Conservation (phyloP, 257 asterid species). For the Ocimum tenuiflorum region DNA sequence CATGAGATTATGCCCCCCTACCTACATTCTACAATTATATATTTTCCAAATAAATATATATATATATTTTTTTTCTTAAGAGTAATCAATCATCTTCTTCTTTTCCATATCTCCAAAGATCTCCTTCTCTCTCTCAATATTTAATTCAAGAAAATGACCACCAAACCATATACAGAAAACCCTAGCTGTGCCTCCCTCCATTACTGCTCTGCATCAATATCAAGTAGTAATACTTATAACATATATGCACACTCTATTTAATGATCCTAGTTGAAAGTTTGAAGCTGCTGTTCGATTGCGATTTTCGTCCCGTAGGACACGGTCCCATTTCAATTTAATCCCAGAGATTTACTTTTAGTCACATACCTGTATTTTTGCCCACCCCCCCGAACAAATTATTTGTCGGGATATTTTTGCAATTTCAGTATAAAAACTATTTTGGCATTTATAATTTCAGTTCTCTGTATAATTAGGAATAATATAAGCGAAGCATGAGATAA, state of each 20-base stretch:
- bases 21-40: conserved; percentile 15
- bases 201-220: conserved; percentile 22
- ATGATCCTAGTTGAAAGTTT: background rate
- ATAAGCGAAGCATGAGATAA: too few relatives aligned
- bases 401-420: too few relatives aligned
- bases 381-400: too few relatives aligned
- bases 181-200: conserved; percentile 24
- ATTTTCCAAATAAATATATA: background rate
- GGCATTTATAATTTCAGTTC: too few relatives aligned
- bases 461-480: too few relatives aligned
- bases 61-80: conserved; percentile 36
- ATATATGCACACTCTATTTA: background rate
- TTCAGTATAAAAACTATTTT: too few relatives aligned
- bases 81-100: conserved; percentile 50
- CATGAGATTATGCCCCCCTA: conserved; percentile 26
- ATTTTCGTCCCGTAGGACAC: too few relatives aligned
- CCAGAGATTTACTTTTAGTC: too few relatives aligned
- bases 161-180: conserved; percentile 32
- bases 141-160: conserved; percentile 41
- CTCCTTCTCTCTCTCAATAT: conserved; percentile 22
- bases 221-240: background rate
- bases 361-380: too few relatives aligned
- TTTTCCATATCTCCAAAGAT: conserved; percentile 59
- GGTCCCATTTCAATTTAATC: too few relatives aligned
- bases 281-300: conserved; percentile 12